phyloP scores from a whole-genome alignment of 1,139 yeast genomes.

The Lodderomyces margitis region DNA sequence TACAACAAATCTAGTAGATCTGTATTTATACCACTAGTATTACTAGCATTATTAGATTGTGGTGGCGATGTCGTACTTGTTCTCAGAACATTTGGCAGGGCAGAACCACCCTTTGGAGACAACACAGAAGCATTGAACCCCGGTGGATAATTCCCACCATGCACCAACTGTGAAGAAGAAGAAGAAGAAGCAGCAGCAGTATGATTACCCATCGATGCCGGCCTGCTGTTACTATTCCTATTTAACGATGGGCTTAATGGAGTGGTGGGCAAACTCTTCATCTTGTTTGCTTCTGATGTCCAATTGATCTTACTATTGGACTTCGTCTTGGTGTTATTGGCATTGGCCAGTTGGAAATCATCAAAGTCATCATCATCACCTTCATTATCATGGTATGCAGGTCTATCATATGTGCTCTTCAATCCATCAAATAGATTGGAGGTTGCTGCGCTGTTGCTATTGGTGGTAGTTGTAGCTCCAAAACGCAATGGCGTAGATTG shows the following conservation, averaged over 20 bases:
- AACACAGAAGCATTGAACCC: conserved; percentile 28
- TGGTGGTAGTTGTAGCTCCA: conserved; percentile 26
- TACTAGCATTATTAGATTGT: conserved; percentile 3
- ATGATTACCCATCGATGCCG: not conserved
- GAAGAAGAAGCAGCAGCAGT: not conserved
- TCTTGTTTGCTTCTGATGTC: conserved; percentile 19
- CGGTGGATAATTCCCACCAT: conserved; percentile 24
- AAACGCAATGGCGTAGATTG: conserved; percentile 18
- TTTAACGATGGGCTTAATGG: conserved; percentile 6
- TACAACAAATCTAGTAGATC: conserved; percentile 15
- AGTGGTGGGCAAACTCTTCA: conserved; percentile 12
- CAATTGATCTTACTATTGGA: conserved; percentile 18
- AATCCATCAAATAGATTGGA: conserved; percentile 22
- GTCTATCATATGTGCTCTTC: conserved; percentile 19
- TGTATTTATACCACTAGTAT: conserved; percentile 5
- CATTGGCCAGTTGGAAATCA: conserved; percentile 29
- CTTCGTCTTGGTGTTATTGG: conserved; percentile 4
- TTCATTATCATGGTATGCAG: conserved; percentile 5
- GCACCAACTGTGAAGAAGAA: not conserved
- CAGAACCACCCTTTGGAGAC: conserved; percentile 15
- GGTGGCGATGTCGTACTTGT: conserved; percentile 6
- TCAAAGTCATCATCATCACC: conserved; percentile 29
- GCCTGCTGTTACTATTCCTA: not conserved
- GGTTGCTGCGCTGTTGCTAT: conserved; percentile 14
- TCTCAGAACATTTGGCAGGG: not conserved